phyloP scores from a whole-genome alignment of 306 rosid species.

The Dicorynia guianensis region DNA sequence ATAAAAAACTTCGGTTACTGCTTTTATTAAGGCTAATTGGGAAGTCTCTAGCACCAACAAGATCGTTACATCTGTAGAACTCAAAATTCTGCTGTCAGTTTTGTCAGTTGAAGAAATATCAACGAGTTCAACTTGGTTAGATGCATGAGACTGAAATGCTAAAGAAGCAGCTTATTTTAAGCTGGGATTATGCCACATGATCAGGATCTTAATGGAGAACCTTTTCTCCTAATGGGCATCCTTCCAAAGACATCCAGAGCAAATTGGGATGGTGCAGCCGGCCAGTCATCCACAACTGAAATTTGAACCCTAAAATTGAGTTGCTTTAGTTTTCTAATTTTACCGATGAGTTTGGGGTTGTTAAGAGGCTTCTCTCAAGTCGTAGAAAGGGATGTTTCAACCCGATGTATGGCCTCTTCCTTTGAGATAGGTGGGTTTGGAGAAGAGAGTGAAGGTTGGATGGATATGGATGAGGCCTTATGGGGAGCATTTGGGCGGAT shows the following conservation, averaged over 20 bases:
- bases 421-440: slow-evolving; percentile 81
- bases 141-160: slow-evolving; percentile 18
- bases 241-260: too few relatives aligned
- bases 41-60: slow-evolving; percentile 71
- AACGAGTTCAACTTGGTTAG: slow-evolving; percentile 54
- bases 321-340: slow-evolving; percentile 70
- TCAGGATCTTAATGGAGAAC: slow-evolving; percentile 42
- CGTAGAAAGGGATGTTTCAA: slow-evolving; percentile 75
- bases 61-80: slow-evolving; percentile 64
- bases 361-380: slow-evolving; percentile 82
- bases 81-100: slow-evolving; percentile 51
- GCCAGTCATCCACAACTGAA: slow-evolving; percentile 77
- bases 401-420: slow-evolving; percentile 80
- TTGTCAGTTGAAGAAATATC: slow-evolving; percentile 56
- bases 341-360: slow-evolving; percentile 69
- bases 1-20: slow-evolving; percentile 54
- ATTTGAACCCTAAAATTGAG: slow-evolving; percentile 81
- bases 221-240: too few relatives aligned
- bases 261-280: slow-evolving; percentile 69
- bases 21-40: slow-evolving; percentile 54
- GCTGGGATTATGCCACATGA: slow-evolving; percentile 64
- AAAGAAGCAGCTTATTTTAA: slow-evolving; percentile 56
- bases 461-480: slow-evolving; percentile 42
- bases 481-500: slow-evolving; percentile 35
- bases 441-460: slow-evolving; percentile 63